Percentiles rank a stretch among this genome's conserved stretches.
These are phyloP conservation scores for Eucalyptus guilfoylei DNA, from an alignment of 345 rosid species.

Conservation along the genomic window DNA sequence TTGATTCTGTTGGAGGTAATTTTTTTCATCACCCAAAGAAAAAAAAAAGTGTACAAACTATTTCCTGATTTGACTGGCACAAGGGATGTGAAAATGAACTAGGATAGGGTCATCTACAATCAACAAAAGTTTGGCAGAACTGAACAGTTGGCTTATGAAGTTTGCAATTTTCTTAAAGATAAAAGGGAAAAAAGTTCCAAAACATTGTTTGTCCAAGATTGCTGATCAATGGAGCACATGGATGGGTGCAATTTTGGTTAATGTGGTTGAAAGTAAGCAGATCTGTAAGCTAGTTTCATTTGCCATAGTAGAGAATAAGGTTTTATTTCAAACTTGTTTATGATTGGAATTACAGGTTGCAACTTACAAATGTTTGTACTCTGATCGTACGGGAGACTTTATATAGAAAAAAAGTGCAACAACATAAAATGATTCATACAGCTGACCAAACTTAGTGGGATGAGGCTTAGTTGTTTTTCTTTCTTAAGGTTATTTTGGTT, in stretches of 20 bases:
- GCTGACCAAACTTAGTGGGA: neutral
- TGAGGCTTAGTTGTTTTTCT: neutral
- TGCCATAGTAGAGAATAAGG: neutral
- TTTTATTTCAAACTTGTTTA: neutral
- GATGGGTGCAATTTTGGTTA: neutral
- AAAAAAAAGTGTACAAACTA: neutral
- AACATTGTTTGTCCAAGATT: neutral
- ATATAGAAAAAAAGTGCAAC: neutral
- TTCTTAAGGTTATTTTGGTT: neutral
- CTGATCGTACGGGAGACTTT: neutral
- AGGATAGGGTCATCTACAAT: neutral
- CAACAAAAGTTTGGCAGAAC: neutral
- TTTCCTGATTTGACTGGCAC: neutral
- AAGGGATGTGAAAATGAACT: neutral
- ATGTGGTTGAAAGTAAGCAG: neutral
- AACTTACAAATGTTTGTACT: neutral
- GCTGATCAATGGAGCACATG: neutral
- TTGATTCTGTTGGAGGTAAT: conserved; percentile 46
- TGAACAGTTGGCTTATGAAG: neutral
- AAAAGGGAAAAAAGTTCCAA: neutral
- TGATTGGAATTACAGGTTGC: neutral
- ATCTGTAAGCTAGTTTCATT: neutral
- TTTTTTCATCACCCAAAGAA: neutral
- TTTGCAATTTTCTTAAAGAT: neutral
- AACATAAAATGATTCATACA: neutral